A percentile compares a stretch with the other conserved stretches of the same genome.
Conservation (phyloP, 148 eudicot species). For the Talinum fruticosum region DNA sequence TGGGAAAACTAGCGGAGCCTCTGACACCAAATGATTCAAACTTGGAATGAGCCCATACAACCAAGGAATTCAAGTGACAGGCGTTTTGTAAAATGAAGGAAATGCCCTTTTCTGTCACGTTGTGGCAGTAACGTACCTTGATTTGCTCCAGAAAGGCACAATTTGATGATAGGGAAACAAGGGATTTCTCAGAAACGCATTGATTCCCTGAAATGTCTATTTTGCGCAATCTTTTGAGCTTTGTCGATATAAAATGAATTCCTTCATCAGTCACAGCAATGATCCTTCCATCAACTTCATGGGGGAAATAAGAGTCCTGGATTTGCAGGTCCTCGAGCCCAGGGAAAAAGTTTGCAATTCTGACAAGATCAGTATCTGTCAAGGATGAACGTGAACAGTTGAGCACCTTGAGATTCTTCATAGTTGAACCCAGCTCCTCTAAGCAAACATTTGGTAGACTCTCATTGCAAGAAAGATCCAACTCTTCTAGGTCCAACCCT, state of each 20-base stretch:
- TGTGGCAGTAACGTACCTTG: not conserved
- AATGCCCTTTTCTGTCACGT: conserved; percentile 27
- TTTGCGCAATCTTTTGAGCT: conserved; percentile 22
- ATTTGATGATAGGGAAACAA: conserved; percentile 24
- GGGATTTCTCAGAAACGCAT: conserved; percentile 24
- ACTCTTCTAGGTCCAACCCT: conserved; percentile 23
- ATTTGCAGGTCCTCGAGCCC: conserved; percentile 25
- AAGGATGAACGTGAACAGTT: conserved; percentile 15
- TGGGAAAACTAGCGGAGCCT: not conserved
- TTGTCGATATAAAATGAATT: conserved; percentile 14
- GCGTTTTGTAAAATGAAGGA: conserved; percentile 18
- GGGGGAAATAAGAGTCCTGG: conserved; percentile 3
- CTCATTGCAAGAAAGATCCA: conserved; percentile 19
- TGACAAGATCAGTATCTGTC: conserved; percentile 27
- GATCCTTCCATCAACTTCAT: not conserved
- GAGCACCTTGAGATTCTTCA: conserved; percentile 26
- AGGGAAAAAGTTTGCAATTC: conserved; percentile 20
- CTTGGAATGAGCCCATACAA: conserved; percentile 5
- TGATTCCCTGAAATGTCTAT: conserved; percentile 17
- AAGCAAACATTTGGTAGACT: conserved; percentile 17
- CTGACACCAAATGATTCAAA: not conserved
- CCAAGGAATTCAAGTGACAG: conserved; percentile 18
- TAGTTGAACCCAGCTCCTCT: conserved; percentile 16
- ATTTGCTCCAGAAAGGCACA: conserved; percentile 16
- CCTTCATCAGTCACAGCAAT: conserved; percentile 27